Evolutionary conservation across 1,284 basidiomycete species (phyloP), one percentile per base, ranked within the genome.

Genomic region (Albatrellus sp.): DNA sequence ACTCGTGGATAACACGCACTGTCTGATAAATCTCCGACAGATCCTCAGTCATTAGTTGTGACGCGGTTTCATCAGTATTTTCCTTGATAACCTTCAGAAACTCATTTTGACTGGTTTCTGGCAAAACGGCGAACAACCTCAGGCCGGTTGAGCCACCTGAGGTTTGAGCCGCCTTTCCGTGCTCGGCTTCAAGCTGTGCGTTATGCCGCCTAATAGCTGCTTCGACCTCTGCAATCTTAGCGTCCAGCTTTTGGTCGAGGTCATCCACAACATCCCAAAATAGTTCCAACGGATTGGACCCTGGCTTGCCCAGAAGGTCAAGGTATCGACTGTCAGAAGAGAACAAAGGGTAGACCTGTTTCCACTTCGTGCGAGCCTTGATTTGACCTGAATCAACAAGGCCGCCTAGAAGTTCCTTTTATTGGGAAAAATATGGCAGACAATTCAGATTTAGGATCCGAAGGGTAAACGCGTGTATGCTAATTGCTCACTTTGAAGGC

Each of bases 201-300:
- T 77, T 76, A 58, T 63, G 60, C 37, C 68, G 64, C 48, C 68
- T 69, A 50, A 89, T 68, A 2, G 73, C 75, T 32, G 69, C 72
- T 50, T 85, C 78, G 0, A 81, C 75, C 9, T 72, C 50, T 8
- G 66, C 68, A 19, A 88, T 79, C 54, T 87, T 85, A 19, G 72
- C 71, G 50, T 94, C 91, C 10, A 96, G 73, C 52, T 81, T 75
- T 55, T 90, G 82, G 54, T 91, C 90, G 3, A 97, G 71, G 34
- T 72, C 73, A 62, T 98, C 94, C 35, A 97, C 82, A 4, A 75
- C 60, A 60, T 98, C 94, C 89, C 90, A 97, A 65, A 97, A 98
- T 9, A 98, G 73, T 52, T 98, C 94, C 35, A 98, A 71, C 1
- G 94, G 91, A 50, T 86, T 90, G 2, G 90, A 94, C 12, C 96